Percentiles rank a stretch among this genome's conserved stretches.
Evolutionary conservation across 192 early-diverging fungal species (phyloP).

Genomic region (Haplosporangium gracile): DNA sequence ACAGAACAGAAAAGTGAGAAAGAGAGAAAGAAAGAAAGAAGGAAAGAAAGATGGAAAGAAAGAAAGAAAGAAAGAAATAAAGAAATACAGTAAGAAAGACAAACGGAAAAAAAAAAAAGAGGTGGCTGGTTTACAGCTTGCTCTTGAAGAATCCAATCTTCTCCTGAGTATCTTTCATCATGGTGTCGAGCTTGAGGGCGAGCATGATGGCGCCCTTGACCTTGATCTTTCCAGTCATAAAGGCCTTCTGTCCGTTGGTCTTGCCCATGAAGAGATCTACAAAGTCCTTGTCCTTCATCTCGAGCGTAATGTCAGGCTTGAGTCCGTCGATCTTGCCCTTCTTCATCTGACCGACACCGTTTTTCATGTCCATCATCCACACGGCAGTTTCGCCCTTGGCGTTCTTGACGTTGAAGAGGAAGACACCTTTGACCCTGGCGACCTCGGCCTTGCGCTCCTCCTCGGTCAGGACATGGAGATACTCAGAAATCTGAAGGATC

Average conservation of each 20-base stretch:
- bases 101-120: too few relatives aligned
- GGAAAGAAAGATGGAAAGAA: neutral
- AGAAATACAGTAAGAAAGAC: neutral
- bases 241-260: constrained; percentile 91
- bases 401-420: constrained; percentile 90
- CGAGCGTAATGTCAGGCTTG: constrained; percentile 82
- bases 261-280: constrained; percentile 87
- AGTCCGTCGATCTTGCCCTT: constrained; percentile 72
- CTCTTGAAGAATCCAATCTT: constrained; percentile 56
- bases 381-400: constrained; percentile 74
- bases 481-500: constrained; percentile 49
- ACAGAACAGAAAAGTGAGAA: neutral
- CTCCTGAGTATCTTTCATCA: constrained; percentile 73
- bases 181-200: constrained; percentile 78
- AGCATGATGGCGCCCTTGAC: constrained; percentile 83
- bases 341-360: constrained; percentile 70
- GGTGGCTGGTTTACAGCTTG: constrained; percentile 64
- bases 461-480: constrained; percentile 39
- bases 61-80: neutral
- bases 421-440: constrained; percentile 78
- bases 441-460: constrained; percentile 55
- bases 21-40: neutral
- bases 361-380: constrained; percentile 93
- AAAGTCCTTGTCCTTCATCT: constrained; percentile 87
- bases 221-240: constrained; percentile 94